Base-by-base conservation (phyloP, 2,329 filamentous ascomycete genomes). In the Nothophoma quercina region DNA sequence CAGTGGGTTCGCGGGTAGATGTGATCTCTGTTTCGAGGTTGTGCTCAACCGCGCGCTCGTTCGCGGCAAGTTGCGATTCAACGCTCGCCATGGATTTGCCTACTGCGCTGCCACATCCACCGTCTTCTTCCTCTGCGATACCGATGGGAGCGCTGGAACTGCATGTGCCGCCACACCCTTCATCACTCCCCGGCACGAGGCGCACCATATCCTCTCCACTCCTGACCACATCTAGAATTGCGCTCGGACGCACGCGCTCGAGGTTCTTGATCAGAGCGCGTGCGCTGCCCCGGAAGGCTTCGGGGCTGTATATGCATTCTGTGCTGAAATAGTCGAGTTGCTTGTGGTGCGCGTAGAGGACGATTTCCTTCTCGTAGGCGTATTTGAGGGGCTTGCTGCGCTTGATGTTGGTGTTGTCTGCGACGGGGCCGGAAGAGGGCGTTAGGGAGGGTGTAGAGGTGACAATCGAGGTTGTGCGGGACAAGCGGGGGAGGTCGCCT, bases 341-440 rank as follows among this genome's bases (percentile, higher is more conserved):
- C 76, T 95, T 96, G 79, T 99, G 92, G 71, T 98, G 91, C 5
- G 95, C 95, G 71, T 99, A 99, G 5, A 99, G 82, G 15, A 99
- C 95, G 62, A 99, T 99, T 72, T 99, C 95, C 78, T 99, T 99
- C 73, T 99, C 95, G 71, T 98, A 99, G 1, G 93, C 93, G 73
- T 98, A 99, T 75, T 99, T 98, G 36, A 99, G 82, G 12, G 95
- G 95, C 77, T 99, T 99, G 77, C 91, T 96, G 60, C 95, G 85
- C 79, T 96, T 96, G 61, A 97, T 93, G 55, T 96, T 91, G 53
- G 90, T 92, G n/a, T 71, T 66, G 34, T 69, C 65, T 86, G 88
- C 32, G 84, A 89, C 2, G 87, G 64, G 63, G 34, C 28, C 33
- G n/a, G 32, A 33, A 1, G 47, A 51, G 5, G 48, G 48, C n/a